Evolutionary conservation across 345 rosid species (phyloP), one percentile per base, ranked within the genome.

Genomic region (Pistacia integerrima): DNA sequence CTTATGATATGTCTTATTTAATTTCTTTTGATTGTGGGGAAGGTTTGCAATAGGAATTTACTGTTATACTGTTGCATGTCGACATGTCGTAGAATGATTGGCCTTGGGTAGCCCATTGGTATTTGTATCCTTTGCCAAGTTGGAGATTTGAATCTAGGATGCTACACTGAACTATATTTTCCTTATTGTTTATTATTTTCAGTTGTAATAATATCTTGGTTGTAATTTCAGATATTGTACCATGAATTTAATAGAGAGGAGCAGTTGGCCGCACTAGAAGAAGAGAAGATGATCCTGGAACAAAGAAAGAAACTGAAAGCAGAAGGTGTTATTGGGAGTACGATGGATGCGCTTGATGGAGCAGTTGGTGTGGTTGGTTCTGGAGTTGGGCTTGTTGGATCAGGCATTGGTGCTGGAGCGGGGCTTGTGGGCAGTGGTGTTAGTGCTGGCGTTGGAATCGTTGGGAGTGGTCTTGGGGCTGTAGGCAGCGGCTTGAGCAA

Each of bases 311-410:
- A 87, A 76, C 79, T 92, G 82, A 97, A 94, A 77, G 99, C 85
- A 76, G 92, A 92, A 22, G 99, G 99, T 66, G 90, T 90, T 66
- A 89, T 97, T n/a, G 97, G 95, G 66, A 97, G 99, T 82, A 94
- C 96, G 2, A 85, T 90, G 95, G 97, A 91, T 69, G 93, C 94
- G 0, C 85, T 90, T 8, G 97, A 87, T 65, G 98, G 90, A 75
- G 97, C 97, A 38, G 69, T 48, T 10, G 59, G 11, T 81, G 78
- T 9, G 88, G 94, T 94, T 4, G 96, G 89, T 41, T 74, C 91
- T 7, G 96, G 97, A 56, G 94, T 84, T 20, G 94, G 94, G 18
- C 41, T 92, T 0, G 98, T 93, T 2, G 98, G 97, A 7, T 83
- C 83, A 0, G 98, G 98, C 8, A 72, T 90, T 22, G 97, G 88